A percentile compares a stretch with the other conserved stretches of the same genome.
Evolutionary conservation across 2,329 filamentous ascomycete species (phyloP).

Genomic region (Ascochyta koolunga): DNA sequence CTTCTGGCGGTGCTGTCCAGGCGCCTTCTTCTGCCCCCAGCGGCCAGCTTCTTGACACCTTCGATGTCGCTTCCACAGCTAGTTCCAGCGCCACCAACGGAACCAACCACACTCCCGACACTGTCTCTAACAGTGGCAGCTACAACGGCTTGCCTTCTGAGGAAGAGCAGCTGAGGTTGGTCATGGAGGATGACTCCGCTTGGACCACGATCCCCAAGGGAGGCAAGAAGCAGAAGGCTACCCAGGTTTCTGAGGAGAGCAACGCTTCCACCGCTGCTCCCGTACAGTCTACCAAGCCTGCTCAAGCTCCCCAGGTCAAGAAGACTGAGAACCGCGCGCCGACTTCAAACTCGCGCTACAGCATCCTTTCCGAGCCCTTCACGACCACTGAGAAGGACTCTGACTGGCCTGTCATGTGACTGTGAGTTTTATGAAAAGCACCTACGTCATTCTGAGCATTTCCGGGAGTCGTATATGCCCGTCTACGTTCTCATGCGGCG

Average conservation of each 20-base stretch:
- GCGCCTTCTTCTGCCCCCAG: slow-evolving; percentile 28
- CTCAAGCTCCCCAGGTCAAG: slow-evolving; percentile 22
- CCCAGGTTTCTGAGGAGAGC: slow-evolving; percentile 52
- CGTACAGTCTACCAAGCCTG: slow-evolving; percentile 32
- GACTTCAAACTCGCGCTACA: slow-evolving; percentile 32
- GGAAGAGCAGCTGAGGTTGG: slow-evolving; percentile 65
- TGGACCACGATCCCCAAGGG: slow-evolving; percentile 66
- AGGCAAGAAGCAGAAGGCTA: slow-evolving; percentile 60
- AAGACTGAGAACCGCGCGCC: slow-evolving; percentile 38
- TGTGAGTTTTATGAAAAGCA: not conserved
- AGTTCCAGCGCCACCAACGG: slow-evolving; percentile 51
- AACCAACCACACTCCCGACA: slow-evolving; percentile 48
- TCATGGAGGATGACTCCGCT: slow-evolving; percentile 57
- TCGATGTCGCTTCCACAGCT: slow-evolving; percentile 52
- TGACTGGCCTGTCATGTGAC: slow-evolving; percentile 50
- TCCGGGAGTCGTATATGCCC: not conserved
- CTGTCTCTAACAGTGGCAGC: slow-evolving; percentile 37
- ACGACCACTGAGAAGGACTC: slow-evolving; percentile 41
- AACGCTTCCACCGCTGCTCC: slow-evolving; percentile 26
- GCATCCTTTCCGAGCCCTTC: slow-evolving; percentile 37
- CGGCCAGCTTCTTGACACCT: slow-evolving; percentile 56
- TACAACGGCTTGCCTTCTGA: slow-evolving; percentile 62
- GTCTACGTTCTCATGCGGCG: not conserved
- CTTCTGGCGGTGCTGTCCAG: slow-evolving; percentile 31
- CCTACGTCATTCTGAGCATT: not conserved